Evolutionary conservation across 2,329 filamentous ascomycete species (phyloP).

Genomic region (Tolypocladium tropicale): DNA sequence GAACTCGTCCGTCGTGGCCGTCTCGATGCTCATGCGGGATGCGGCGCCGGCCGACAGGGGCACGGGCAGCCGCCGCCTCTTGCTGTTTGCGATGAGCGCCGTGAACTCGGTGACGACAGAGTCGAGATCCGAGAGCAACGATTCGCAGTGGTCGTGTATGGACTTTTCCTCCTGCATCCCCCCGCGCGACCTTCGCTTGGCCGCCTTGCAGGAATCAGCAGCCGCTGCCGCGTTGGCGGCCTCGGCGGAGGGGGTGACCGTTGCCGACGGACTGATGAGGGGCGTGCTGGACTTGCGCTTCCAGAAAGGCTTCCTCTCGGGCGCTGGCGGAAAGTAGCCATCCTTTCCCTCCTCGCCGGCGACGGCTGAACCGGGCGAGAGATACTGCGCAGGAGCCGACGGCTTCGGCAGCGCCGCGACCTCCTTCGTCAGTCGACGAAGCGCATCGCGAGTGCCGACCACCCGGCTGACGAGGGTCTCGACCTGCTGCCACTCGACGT

Average conservation of each 20-base stretch:
- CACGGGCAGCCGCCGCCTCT: constrained; percentile 56
- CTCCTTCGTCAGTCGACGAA: constrained; percentile 77
- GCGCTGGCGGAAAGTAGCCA: constrained; percentile 39
- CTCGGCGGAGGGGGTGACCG: constrained; percentile 33
- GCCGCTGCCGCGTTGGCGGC: constrained; percentile 18
- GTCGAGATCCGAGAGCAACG: constrained; percentile 77
- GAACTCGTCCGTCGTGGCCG: constrained; percentile 75
- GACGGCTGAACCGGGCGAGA: constrained; percentile 31
- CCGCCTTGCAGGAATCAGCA: constrained; percentile 19
- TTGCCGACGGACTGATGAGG: constrained; percentile 27
- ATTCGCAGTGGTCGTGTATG: constrained; percentile 73
- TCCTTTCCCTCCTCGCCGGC: constrained; percentile 22
- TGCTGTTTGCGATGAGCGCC: constrained; percentile 64
- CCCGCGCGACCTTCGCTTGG: constrained; percentile 25
- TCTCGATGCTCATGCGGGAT: constrained; percentile 64
- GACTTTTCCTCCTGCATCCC: constrained; percentile 46
- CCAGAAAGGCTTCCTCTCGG: constrained; percentile 75
- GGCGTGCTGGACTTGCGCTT: constrained; percentile 67
- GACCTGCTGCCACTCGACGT: constrained; percentile 78
- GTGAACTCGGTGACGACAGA: constrained; percentile 76
- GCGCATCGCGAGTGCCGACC: constrained; percentile 77
- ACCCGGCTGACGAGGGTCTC: constrained; percentile 79
- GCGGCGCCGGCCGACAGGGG: constrained; percentile 36
- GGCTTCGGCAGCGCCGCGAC: constrained; percentile 46
- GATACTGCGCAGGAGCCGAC: constrained; percentile 17